Percentiles rank a stretch among this genome's conserved stretches.
These are phyloP conservation scores for Pseudopyricularia cyperi DNA, from an alignment of 2,329 filamentous ascomycete species.

Conservation along the genomic window DNA sequence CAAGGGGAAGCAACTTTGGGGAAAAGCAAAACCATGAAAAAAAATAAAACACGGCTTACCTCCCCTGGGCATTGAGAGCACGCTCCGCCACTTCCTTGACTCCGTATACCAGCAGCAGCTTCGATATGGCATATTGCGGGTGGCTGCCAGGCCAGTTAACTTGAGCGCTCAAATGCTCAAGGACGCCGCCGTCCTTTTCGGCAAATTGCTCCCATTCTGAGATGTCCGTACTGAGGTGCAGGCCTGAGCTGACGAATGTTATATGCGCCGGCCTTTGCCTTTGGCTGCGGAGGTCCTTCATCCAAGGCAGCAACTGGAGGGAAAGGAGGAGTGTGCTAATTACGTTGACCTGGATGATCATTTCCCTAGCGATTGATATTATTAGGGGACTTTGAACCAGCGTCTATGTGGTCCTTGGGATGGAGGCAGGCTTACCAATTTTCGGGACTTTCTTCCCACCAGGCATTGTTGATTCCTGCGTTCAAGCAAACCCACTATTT, in stretches of 20 bases:
- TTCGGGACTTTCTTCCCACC: conserved; percentile 11
- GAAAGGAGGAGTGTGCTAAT: conserved; percentile 42
- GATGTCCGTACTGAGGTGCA: conserved; percentile 9
- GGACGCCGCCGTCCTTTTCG: conserved; percentile 8
- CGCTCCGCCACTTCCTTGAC: conserved; percentile 10
- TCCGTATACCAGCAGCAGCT: conserved; percentile 13
- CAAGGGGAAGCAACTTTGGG: too few species aligned
- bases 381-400: too few species aligned
- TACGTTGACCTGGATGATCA: conserved; percentile 43
- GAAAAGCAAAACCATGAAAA: neutral
- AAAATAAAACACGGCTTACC: conserved; percentile 7
- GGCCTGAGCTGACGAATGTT: conserved; percentile 11
- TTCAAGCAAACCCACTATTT: conserved; percentile 11
- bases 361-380: conserved; percentile 21
- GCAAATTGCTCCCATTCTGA: conserved; percentile 8
- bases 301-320: conserved; percentile 34
- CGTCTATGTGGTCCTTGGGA: neutral
- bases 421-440: conserved; percentile 11
- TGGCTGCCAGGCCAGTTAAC: conserved; percentile 12
- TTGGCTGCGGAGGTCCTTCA: conserved; percentile 16
- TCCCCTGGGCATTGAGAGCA: conserved; percentile 9
- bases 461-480: conserved; percentile 10
- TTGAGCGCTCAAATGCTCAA: conserved; percentile 12
- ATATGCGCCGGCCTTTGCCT: conserved; percentile 12
- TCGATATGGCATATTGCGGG: conserved; percentile 13